Percentiles rank a stretch among this genome's conserved stretches.
phyloP scores from a whole-genome alignment of 2,329 filamentous ascomycete species.

The Diaporthe batatas region DNA sequence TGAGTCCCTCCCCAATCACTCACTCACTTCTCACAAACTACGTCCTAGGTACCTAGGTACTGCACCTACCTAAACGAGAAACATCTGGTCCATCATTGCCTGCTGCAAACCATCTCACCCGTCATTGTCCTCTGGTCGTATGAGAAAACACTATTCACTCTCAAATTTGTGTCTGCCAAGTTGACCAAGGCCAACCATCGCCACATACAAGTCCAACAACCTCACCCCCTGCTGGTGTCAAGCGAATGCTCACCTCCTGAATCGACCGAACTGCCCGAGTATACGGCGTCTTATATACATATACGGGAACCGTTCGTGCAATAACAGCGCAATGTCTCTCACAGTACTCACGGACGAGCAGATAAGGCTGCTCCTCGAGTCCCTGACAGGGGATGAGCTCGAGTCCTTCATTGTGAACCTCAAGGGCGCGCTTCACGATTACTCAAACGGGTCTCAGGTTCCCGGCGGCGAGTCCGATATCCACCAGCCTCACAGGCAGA shows the following conservation, averaged over 20 bases:
- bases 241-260: not conserved
- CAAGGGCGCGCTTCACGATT: constrained; percentile 69
- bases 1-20: constrained; percentile 1
- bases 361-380: constrained; percentile 67
- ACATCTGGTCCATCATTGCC: not conserved
- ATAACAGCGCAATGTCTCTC: constrained; percentile 63
- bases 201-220: not conserved
- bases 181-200: too few species aligned
- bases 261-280: not conserved
- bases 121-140: not conserved
- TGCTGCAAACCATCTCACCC: not conserved
- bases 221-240: not conserved
- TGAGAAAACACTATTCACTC: too few species aligned
- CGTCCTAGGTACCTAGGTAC: too few species aligned
- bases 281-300: not conserved
- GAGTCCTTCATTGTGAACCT: constrained; percentile 64
- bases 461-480: constrained; percentile 58
- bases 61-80: not conserved
- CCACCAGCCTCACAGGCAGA: constrained; percentile 68
- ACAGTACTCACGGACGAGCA: constrained; percentile 70
- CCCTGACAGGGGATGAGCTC: constrained; percentile 65
- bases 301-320: too few species aligned
- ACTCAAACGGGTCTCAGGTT: constrained; percentile 67
- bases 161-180: not conserved
- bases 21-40: not conserved